These are phyloP conservation scores for Drechslerella stenobrocha DNA, from an alignment of 2,329 filamentous ascomycete genomes.

Conservation along the genomic window DNA sequence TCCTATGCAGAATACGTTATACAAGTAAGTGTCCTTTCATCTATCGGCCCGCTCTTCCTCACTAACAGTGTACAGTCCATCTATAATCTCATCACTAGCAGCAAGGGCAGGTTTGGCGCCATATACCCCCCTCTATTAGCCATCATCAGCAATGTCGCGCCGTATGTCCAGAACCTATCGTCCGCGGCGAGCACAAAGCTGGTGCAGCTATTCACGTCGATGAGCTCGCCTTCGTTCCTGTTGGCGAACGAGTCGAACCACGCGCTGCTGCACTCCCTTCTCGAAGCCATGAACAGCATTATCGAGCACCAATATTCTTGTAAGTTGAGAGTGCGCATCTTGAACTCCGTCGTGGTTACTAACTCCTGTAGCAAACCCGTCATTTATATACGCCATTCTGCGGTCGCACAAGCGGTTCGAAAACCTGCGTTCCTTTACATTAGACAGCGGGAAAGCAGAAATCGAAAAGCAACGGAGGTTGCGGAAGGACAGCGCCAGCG, in stretches of 20 bases:
- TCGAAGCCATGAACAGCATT: conserved; percentile 87
- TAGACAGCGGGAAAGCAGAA: conserved; percentile 89
- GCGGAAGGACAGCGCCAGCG: conserved; percentile 64
- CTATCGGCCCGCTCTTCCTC: conserved; percentile 20
- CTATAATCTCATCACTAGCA: conserved; percentile 85
- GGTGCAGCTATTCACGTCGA: conserved; percentile 83
- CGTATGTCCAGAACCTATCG: conserved; percentile 77
- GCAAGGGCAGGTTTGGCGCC: conserved; percentile 84
- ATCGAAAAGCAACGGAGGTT: conserved; percentile 76
- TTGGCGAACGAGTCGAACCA: conserved; percentile 92
- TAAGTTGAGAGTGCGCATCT: conserved; percentile 58
- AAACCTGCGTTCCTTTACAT: conserved; percentile 79
- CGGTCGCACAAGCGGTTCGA: conserved; percentile 82
- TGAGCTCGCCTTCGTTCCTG: conserved; percentile 91
- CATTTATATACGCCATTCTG: conserved; percentile 77
- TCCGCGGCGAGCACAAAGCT: conserved; percentile 76
- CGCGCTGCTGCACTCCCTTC: conserved; percentile 72
- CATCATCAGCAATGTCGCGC: conserved; percentile 89
- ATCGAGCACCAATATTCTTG: conserved; percentile 83
- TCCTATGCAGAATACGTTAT: conserved; percentile 93
- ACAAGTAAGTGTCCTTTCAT: conserved; percentile 65
- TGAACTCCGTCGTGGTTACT: conserved; percentile 29
- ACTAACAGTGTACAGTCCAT: conserved; percentile 67
- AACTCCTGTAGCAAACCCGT: conserved; percentile 68
- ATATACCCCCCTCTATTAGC: conserved; percentile 90